Evolutionary conservation across 1,284 basidiomycete genomes (phyloP), one percentile per base, ranked within the genome.

Genomic region (Puccinia sorghi): DNA sequence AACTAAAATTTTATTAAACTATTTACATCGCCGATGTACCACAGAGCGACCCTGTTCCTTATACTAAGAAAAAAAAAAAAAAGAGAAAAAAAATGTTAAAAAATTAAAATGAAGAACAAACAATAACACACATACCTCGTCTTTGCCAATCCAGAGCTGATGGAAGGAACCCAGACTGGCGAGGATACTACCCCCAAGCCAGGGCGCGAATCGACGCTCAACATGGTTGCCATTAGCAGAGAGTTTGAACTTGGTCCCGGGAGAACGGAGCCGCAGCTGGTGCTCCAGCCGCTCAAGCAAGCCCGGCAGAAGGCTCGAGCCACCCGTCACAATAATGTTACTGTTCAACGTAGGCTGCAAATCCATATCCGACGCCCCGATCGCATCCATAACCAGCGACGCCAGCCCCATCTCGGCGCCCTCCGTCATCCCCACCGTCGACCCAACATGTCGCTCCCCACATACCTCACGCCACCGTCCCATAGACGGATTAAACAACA

Each of bases 81-180:
- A 6, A 46, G 43, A 46, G 6, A 6, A 46, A 46, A 48, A 43
- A 4, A 67, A 67, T n/a, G 41, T 54, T 39, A 50, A 61, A 22
- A 7, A 15, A 72, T 9, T 3, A 39, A 25, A 39, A 17, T 8
- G 37, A 15, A 46, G n/a, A 20, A 11, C 15, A 22, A 64, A 46
- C 22, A 27, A 74, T n/a, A n/a, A 32, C 32, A 1, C 20, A 50
- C 22, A 17, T 48, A 78, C 75, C 64, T 96, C 93, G 84, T 94
- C 93, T 83, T 88, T 90, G 83, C 92, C 93, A 83, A 95, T 93
- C 93, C 93, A 95, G 52, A 95, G 86, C 83, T 97, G 94, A 85
- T 98, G 94, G 88, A 97, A 98, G 17, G 94, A 96, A 39, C 95
- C 95, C 83, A 97, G 86, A 83, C 92, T 94, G 0, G 92, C 93